Conservation (phyloP, 176 grass and related monocot genomes). For the Carex cristatella region DNA sequence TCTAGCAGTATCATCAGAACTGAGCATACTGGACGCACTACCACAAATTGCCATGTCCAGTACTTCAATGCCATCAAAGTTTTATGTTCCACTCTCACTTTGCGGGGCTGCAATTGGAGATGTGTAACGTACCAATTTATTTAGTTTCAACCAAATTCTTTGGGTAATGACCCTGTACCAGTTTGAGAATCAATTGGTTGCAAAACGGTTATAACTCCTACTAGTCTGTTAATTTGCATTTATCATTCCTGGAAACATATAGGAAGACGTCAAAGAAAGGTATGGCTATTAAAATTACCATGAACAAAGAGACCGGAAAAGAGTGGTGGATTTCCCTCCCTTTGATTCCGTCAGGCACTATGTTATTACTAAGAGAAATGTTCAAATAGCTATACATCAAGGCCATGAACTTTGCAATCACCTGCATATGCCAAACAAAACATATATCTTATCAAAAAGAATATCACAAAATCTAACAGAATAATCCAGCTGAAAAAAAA, state of each 20-base stretch:
- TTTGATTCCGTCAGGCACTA: slow-evolving; percentile 97
- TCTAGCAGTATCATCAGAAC: slow-evolving; percentile 77
- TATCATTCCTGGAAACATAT: not conserved
- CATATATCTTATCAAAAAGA: slow-evolving; percentile 14
- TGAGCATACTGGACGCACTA: slow-evolving; percentile 80
- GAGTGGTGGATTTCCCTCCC: slow-evolving; percentile 93
- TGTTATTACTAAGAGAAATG: slow-evolving; percentile 96
- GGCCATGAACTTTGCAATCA: slow-evolving; percentile 95
- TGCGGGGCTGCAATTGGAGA: slow-evolving; percentile 49
- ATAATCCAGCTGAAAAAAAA: slow-evolving; percentile 8
- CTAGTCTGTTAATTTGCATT: not conserved
- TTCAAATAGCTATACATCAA: slow-evolving; percentile 99
- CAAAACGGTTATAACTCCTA: not conserved
- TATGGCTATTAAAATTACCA: slow-evolving; percentile 45
- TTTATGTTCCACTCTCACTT: slow-evolving; percentile 72
- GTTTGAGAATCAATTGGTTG: not conserved
- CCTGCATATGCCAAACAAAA: slow-evolving; percentile 39
- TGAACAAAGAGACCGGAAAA: slow-evolving; percentile 89
- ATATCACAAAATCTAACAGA: slow-evolving; percentile 8
- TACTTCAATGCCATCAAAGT: slow-evolving; percentile 91
- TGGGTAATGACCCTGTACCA: not conserved
- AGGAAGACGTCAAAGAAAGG: not conserved
- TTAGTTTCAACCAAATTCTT: not conserved
- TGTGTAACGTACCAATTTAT: not conserved
- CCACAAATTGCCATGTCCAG: slow-evolving; percentile 99